A percentile compares a stretch with the other conserved stretches of the same genome.
These are phyloP conservation scores for Cadophora gregata DNA, from an alignment of 2,329 filamentous ascomycete genomes.

Conservation along the genomic window DNA sequence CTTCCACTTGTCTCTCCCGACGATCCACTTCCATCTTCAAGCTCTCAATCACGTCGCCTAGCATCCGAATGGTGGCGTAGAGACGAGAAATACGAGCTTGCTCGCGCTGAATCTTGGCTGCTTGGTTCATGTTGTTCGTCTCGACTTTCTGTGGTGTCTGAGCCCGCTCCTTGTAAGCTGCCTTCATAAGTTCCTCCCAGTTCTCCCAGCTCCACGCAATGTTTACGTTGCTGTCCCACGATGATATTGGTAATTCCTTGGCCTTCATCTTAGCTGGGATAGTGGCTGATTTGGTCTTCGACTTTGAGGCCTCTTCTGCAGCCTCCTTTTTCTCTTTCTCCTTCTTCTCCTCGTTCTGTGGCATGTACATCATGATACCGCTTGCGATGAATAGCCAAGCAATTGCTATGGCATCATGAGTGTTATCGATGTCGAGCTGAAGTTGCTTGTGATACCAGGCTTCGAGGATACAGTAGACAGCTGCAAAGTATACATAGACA, in stretches of 20 bases:
- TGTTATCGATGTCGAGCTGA: too few relatives aligned
- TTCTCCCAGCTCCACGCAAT: background rate
- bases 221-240: background rate
- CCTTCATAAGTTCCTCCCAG: background rate
- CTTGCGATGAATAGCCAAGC: background rate
- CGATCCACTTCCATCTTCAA: background rate
- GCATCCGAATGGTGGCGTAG: background rate
- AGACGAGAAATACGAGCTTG: background rate
- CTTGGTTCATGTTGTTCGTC: too few relatives aligned
- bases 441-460: too few relatives aligned
- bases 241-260: background rate
- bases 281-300: too few relatives aligned
- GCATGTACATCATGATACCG: too few relatives aligned
- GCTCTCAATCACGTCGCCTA: background rate
- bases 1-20: background rate
- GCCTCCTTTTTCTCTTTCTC: background rate
- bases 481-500: too few relatives aligned
- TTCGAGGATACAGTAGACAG: too few relatives aligned
- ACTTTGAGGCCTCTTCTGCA: background rate
- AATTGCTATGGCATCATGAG: too few relatives aligned
- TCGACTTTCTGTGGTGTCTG: background rate
- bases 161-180: background rate
- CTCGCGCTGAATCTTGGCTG: background rate
- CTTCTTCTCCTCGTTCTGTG: background rate
- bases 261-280: background rate